phyloP scores from a whole-genome alignment of 768 basidiomycete species.

The Jaapia argillacea region DNA sequence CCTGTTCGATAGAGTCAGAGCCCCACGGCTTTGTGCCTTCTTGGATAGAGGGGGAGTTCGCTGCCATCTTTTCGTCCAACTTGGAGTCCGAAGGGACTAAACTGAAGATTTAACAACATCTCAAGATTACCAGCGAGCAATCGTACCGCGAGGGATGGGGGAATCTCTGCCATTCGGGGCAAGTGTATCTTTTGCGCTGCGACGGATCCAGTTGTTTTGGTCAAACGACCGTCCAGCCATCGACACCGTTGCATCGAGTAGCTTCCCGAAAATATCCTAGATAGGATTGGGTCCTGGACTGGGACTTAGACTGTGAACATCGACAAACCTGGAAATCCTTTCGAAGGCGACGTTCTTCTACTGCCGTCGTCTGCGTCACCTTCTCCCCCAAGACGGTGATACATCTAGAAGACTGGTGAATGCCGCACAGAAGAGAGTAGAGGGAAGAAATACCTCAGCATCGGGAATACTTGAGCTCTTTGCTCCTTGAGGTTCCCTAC shows the following conservation, averaged over 20 bases:
- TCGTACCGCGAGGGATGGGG: slow-evolving; percentile 37
- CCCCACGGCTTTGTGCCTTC: slow-evolving; percentile 17
- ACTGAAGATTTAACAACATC: not conserved
- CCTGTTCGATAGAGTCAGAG: slow-evolving; percentile 38
- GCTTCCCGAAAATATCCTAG: slow-evolving; percentile 76
- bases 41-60: slow-evolving; percentile 34
- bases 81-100: slow-evolving; percentile 25
- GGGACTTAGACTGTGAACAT: not conserved
- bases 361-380: slow-evolving; percentile 77
- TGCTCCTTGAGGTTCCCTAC: slow-evolving; percentile 55
- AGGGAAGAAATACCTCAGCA: slow-evolving; percentile 46
- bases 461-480: slow-evolving; percentile 60
- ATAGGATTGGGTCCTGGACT: not conserved
- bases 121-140: not conserved
- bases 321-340: slow-evolving; percentile 76
- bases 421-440: slow-evolving; percentile 3
- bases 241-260: slow-evolving; percentile 70
- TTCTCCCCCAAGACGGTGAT: slow-evolving; percentile 74
- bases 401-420: slow-evolving; percentile 38
- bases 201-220: slow-evolving; percentile 71
- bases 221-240: slow-evolving; percentile 69
- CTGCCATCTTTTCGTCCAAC: slow-evolving; percentile 52
- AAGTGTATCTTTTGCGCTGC: slow-evolving; percentile 52
- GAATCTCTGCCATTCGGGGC: slow-evolving; percentile 63
- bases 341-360: slow-evolving; percentile 81